Percentiles rank a stretch among this genome's conserved stretches.
Evolutionary conservation across 306 rosid genomes (phyloP).

Genomic region (Benincasa hispida): DNA sequence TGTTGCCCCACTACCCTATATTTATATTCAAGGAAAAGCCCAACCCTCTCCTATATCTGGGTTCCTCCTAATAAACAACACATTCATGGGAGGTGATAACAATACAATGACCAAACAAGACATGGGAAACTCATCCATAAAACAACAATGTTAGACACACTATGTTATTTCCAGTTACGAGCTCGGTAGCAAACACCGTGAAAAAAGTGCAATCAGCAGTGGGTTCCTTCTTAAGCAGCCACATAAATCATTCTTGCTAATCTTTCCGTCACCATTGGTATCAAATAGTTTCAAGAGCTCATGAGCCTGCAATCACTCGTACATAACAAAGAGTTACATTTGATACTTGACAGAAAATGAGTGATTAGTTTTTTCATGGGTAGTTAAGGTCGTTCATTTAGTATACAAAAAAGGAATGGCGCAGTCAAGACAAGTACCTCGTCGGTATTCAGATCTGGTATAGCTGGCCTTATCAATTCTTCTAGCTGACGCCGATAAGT

Average conservation of each 20-base stretch:
- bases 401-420: not conserved
- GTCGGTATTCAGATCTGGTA: constrained; percentile 35
- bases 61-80: not conserved
- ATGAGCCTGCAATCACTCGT: constrained; percentile 38
- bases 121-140: not conserved
- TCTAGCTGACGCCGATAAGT: constrained; percentile 36
- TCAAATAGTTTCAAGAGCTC: constrained; percentile 49
- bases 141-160: not conserved
- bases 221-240: constrained; percentile 58
- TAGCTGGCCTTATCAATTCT: constrained; percentile 33
- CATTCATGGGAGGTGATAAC: not conserved
- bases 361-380: not conserved
- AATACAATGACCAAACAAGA: not conserved
- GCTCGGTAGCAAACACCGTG: constrained; percentile 21
- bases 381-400: not conserved
- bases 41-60: not conserved
- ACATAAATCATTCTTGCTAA: constrained; percentile 50
- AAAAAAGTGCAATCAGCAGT: constrained; percentile 64
- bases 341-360: not conserved
- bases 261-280: constrained; percentile 38
- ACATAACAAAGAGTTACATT: not conserved
- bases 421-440: constrained; percentile 30
- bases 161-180: not conserved
- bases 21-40: not conserved
- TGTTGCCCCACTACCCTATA: constrained; percentile 1